Base-by-base conservation (phyloP, 768 basidiomycete genomes). In the Russula emetica region DNA sequence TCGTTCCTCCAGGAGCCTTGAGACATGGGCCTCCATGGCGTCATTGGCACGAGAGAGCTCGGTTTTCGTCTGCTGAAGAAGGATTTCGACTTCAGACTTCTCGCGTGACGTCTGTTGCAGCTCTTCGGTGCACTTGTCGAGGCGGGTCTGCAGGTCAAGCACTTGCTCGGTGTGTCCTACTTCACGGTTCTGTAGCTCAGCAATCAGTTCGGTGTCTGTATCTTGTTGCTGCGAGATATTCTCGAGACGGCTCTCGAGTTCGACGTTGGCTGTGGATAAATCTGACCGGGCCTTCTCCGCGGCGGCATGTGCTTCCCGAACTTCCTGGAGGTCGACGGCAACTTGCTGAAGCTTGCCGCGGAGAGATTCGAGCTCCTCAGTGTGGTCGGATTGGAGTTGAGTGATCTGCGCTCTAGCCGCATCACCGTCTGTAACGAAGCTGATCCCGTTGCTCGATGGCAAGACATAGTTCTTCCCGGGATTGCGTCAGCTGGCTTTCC, bases 201-300 rank as follows among this genome's bases (percentile, higher is more conserved):
- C 55, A 18, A 61, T 18, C 6, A 49, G 40, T 13, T 60, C 50
- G 24, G 42, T 28, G 36, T 58, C 58, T 5, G 61, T 36, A 16
- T 65, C 61, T 42, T 38, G 61, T 36, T 62, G 50, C 49, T 54
- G 58, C 36, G 45, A 49, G 50, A 42, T 50, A 22, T 20, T 18
- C 18, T 54, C 57, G 18, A 68, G 56, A n/a, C 55, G 65, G 26
- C 34, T 61, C 49, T 68, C 61, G 32, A 68, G 67, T n/a, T 62
- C 61, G 8, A 36, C 55, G 7, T 67, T 66, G 10, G 58, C 13
- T 14, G 34, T 26, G 18, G 67, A 58, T 22, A 68, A 22, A 28
- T 69, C 68, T 13, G 62, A 64, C 18, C 70, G 64, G n/a, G 72
- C 69, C 28, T 79, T 74, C 26, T 83, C 74, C 47, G 78, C 70